Conservation (phyloP, 192 early-diverging fungal species). For the Phlyctochytrium bullatum region DNA sequence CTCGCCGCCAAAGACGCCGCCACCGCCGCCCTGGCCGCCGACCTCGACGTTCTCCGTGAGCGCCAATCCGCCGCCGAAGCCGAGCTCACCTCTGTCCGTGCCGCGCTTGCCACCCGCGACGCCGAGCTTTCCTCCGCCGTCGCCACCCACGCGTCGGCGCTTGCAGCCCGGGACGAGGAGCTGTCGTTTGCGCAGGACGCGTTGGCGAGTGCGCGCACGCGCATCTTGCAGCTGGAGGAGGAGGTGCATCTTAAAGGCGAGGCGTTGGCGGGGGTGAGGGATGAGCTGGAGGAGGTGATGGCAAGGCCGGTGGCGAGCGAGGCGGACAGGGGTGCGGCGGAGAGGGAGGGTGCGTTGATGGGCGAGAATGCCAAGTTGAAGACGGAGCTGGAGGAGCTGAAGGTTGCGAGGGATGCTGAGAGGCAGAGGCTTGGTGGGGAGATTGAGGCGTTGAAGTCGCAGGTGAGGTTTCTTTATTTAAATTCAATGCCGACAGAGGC, state of each 20-base stretch:
- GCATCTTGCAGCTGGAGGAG: neutral
- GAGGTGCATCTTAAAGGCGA: neutral
- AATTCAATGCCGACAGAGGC: too few relatives aligned
- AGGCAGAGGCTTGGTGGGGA: neutral
- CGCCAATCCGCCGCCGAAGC: neutral
- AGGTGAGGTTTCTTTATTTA: neutral
- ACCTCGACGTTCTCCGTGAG: neutral
- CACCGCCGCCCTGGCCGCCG: neutral
- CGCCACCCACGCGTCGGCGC: neutral
- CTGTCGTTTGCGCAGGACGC: neutral
- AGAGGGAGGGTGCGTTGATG: neutral
- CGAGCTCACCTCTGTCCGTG: neutral
- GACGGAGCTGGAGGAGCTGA: constrained; percentile 1
- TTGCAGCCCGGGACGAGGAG: neutral
- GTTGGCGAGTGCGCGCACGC: neutral
- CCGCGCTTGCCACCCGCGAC: neutral
- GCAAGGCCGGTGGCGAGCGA: neutral
- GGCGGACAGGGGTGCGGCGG: neutral
- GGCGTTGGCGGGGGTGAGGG: neutral
- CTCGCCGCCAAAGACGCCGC: neutral
- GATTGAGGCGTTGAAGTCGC: neutral
- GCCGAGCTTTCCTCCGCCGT: neutral
- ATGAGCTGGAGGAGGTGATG: neutral
- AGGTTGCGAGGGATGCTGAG: neutral
- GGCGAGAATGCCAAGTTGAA: neutral